phyloP scores from a whole-genome alignment of 306 rosid genomes.

The Vicia faba region DNA sequence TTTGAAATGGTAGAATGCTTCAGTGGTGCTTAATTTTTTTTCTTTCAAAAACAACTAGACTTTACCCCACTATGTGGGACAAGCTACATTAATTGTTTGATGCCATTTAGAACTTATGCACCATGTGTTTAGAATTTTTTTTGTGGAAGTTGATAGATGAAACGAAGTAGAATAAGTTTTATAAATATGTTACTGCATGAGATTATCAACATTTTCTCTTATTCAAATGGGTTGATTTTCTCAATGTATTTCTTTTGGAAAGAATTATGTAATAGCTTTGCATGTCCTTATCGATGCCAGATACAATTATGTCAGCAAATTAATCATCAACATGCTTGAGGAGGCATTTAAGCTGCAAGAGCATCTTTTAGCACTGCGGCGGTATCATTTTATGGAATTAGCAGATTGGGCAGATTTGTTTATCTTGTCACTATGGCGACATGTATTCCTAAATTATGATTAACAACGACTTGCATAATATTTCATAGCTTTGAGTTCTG shows the following conservation, averaged over 20 bases:
- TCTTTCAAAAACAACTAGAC: constrained; percentile 23
- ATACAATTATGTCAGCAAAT: constrained; percentile 87
- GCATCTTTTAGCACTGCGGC: constrained; percentile 84
- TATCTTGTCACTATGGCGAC: constrained; percentile 84
- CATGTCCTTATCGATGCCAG: constrained; percentile 62
- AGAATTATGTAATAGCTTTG: constrained; percentile 28
- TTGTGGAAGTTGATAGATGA: constrained; percentile 9
- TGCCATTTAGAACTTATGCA: constrained; percentile 12
- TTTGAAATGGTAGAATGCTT: constrained; percentile 31
- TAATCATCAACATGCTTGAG: constrained; percentile 82
- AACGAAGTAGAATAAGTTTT: constrained; percentile 19
- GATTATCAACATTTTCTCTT: constrained; percentile 19
- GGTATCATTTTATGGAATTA: constrained; percentile 89
- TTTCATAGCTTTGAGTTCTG: constrained; percentile 25
- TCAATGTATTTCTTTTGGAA: constrained; percentile 32
- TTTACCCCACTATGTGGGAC: not conserved
- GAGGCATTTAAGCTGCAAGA: constrained; percentile 87
- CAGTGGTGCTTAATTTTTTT: constrained; percentile 7
- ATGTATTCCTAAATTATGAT: constrained; percentile 54
- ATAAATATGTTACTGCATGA: not conserved
- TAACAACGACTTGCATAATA: constrained; percentile 33
- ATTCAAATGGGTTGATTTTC: constrained; percentile 34
- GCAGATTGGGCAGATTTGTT: constrained; percentile 99
- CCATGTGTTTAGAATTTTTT: constrained; percentile 4
- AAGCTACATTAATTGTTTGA: constrained; percentile 10